Evolutionary conservation across 352 stramenopile species (phyloP).

Genomic region (Lagenidium sp.): DNA sequence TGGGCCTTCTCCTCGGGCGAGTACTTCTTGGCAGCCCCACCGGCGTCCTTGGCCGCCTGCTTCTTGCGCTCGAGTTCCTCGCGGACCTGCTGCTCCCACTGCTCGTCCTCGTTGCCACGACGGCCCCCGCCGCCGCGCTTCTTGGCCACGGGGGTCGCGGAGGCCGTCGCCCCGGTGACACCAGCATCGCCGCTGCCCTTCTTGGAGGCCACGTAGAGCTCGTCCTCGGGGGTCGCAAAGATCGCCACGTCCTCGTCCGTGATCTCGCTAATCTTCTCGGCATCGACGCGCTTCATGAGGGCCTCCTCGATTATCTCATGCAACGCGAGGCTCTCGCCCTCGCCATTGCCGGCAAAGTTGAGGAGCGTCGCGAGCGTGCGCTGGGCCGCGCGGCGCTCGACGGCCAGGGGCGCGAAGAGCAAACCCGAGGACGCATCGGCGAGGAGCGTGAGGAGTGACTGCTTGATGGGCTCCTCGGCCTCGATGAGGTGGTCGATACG

Average conservation of each 20-base stretch:
- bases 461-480: conserved; percentile 49
- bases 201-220: conserved; percentile 59
- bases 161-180: not conserved
- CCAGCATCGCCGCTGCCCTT: conserved; percentile 31
- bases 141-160: conserved; percentile 8
- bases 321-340: conserved; percentile 63
- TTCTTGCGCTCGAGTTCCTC: conserved; percentile 77
- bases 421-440: conserved; percentile 29
- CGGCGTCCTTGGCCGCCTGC: not conserved
- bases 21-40: conserved; percentile 22
- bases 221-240: conserved; percentile 53
- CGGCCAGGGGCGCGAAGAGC: conserved; percentile 35
- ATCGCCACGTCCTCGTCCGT: conserved; percentile 49
- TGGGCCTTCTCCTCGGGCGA: conserved; percentile 44
- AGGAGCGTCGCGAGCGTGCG: conserved; percentile 63
- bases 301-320: conserved; percentile 58
- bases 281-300: conserved; percentile 42
- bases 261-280: conserved; percentile 37
- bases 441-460: conserved; percentile 34
- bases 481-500: conserved; percentile 78
- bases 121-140: conserved; percentile 20
- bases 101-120: conserved; percentile 69
- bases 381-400: conserved; percentile 55
- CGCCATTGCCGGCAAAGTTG: conserved; percentile 72
- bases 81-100: conserved; percentile 79